Evolutionary conservation across 169 alveolate genomes (phyloP).

Genomic region (Fabrea salina): DNA sequence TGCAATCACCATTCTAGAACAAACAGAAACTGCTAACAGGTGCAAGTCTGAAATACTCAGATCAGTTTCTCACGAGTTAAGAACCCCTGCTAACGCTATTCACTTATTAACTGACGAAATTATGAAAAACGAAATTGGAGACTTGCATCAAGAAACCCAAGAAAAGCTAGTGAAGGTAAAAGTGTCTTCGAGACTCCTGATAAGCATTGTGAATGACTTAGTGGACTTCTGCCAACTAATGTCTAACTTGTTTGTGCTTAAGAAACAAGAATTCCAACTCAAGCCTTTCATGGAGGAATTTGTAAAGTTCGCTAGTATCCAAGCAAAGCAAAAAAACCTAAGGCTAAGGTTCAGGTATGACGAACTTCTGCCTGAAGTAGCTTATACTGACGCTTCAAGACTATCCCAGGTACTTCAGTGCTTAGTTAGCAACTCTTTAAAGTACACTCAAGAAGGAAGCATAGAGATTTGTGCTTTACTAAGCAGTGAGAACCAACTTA

Average conservation of each 20-base stretch:
- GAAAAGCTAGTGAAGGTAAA: not conserved
- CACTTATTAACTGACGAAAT: not conserved
- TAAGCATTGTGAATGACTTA: slow-evolving; percentile 24
- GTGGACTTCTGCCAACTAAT: slow-evolving; percentile 1
- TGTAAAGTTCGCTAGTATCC: not conserved
- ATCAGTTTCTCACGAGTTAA: slow-evolving; percentile 23
- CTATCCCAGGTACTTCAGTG: slow-evolving; percentile 4
- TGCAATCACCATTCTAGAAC: not conserved
- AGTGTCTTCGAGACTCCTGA: not conserved
- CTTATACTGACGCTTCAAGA: not conserved
- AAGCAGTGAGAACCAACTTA: not conserved
- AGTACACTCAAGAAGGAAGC: slow-evolving; percentile 5
- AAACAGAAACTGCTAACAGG: not conserved
- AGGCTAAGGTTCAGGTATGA: not conserved
- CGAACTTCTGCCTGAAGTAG: not conserved
- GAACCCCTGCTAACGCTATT: slow-evolving; percentile 20
- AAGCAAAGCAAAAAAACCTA: not conserved
- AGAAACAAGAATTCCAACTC: not conserved
- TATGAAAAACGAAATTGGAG: not conserved
- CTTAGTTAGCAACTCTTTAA: slow-evolving; percentile 4
- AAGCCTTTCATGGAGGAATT: not conserved
- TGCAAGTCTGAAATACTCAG: not conserved
- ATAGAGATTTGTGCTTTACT: not conserved
- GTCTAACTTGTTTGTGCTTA: no score
- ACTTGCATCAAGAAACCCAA: no score